phyloP scores from a whole-genome alignment of 2,329 filamentous ascomycete genomes.

The Davidsoniella virescens region DNA sequence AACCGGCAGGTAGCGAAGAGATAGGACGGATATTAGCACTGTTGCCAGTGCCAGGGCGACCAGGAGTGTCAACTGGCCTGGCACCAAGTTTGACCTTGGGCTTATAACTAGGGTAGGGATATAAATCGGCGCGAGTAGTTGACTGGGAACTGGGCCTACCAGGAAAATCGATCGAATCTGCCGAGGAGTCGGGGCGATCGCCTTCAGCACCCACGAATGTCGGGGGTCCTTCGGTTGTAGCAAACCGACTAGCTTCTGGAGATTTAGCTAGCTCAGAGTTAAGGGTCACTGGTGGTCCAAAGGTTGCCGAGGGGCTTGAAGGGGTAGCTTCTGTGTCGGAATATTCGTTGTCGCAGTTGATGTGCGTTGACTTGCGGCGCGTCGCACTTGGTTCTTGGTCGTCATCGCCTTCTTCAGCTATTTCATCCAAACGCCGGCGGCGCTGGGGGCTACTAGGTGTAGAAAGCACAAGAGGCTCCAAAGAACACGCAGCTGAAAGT shows the following conservation, averaged over 20 bases:
- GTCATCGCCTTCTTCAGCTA: constrained; percentile 84
- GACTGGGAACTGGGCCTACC: constrained; percentile 36
- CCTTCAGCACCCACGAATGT: constrained; percentile 30
- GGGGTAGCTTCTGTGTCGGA: constrained; percentile 10
- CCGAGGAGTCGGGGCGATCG: constrained; percentile 27
- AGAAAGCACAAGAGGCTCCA: constrained; percentile 61
- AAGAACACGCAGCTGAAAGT: constrained; percentile 71
- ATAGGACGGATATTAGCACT: constrained; percentile 51
- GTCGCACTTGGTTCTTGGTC: constrained; percentile 33
- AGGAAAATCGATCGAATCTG: constrained; percentile 24
- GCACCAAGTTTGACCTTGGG: constrained; percentile 83
- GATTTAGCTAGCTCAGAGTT: constrained; percentile 35
- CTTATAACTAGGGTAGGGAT: constrained; percentile 39
- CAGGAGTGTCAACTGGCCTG: constrained; percentile 55
- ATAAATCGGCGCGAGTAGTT: constrained; percentile 30
- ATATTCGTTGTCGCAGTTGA: constrained; percentile 18
- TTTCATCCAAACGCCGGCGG: constrained; percentile 68
- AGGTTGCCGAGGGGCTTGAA: constrained; percentile 11
- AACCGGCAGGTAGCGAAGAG: constrained; percentile 63
- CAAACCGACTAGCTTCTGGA: constrained; percentile 34
- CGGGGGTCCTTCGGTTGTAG: constrained; percentile 32
- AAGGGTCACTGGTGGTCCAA: constrained; percentile 28
- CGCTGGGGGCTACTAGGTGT: constrained; percentile 71
- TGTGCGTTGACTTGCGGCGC: constrained; percentile 41
- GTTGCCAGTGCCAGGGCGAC: constrained; percentile 43